Percentiles rank a stretch among this genome's conserved stretches.
phyloP scores from a whole-genome alignment of 176 grass and related monocot species.

The Phoenix roebelenii region DNA sequence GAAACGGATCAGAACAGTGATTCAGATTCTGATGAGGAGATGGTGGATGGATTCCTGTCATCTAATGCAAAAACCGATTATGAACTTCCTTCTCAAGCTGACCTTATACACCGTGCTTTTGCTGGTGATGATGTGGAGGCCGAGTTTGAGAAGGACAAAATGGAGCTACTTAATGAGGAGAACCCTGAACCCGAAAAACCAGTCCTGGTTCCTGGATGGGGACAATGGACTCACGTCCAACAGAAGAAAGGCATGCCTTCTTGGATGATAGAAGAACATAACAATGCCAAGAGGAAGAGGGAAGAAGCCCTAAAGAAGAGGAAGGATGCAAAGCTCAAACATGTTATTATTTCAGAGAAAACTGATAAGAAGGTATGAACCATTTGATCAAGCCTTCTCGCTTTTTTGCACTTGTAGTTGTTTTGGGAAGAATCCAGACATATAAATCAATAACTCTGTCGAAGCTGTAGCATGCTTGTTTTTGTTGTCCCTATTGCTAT shows the following conservation, averaged over 20 bases:
- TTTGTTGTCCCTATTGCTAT: background rate
- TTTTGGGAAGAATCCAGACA: no score
- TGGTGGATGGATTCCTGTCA: constrained; percentile 76
- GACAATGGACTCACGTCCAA: constrained; percentile 82
- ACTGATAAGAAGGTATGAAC: constrained; percentile 70
- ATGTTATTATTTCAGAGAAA: constrained; percentile 89
- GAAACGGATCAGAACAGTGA: constrained; percentile 34
- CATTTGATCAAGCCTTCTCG: no score
- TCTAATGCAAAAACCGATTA: constrained; percentile 37
- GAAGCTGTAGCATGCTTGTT: background rate
- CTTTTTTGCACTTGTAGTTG: no score
- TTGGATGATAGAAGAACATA: constrained; percentile 95
- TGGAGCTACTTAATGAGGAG: constrained; percentile 67
- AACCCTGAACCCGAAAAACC: constrained; percentile 95
- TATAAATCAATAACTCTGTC: no score
- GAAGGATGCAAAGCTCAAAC: constrained; percentile 76
- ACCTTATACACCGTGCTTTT: constrained; percentile 80
- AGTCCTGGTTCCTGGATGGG: constrained; percentile 83
- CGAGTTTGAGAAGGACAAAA: constrained; percentile 73
- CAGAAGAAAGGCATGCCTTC: constrained; percentile 74
- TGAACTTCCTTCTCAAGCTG: constrained; percentile 64
- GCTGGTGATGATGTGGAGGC: constrained; percentile 94
- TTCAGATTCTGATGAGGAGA: constrained; percentile 73
- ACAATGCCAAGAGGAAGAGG: constrained; percentile 74
- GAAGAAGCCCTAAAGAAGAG: constrained; percentile 76